Evolutionary conservation across 768 basidiomycete genomes (phyloP), one percentile per base, ranked within the genome.

Genomic region (Suillus occidentalis): DNA sequence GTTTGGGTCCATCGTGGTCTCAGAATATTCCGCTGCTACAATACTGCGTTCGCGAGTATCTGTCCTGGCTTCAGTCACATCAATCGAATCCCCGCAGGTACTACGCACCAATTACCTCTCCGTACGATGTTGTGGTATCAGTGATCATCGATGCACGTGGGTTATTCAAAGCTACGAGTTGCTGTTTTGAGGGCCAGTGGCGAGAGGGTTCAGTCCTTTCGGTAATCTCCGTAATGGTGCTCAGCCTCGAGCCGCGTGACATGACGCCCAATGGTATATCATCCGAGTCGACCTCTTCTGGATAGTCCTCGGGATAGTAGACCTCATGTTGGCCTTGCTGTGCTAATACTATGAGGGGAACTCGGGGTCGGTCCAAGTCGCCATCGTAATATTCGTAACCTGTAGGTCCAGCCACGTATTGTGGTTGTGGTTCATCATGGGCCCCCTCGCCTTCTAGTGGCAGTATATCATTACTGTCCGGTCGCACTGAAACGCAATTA

Each of bases 161-260:
- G 25, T 77, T 77, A 63, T 79, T 77, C 63, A 80, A 78, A 47
- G 77, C 71, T 39, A 76, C 67, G 37, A 80, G 75, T 47, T 80
- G 78, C 60, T 79, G 79, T 47, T 76, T 76, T 36, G 81, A 78
- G 36, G 80, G 80, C 80, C 83, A 83, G 49, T 79, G 77, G 18
- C 82, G 80, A 16, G 86, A 84, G 42, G 81, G 78, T 66, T 87
- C 89, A 42, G 89, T 87, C 40, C 81, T 81, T 72, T 92, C 90
- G 18, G 89, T 88, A 55, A 74, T 77, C 76, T 92, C 90, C 28
- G 84, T 81, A 65, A 92, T 92, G 5, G 87, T 89, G 65, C 85
- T 89, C 65, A 91, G 76, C 62, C 78, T 79, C 39, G 79, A 76
- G 60, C 68, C 60, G 18, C 67, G 75, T 47, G 72, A 70, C 73